Base-by-base conservation (phyloP, 495 filamentous ascomycete species). In the Penicillium ucsense region DNA sequence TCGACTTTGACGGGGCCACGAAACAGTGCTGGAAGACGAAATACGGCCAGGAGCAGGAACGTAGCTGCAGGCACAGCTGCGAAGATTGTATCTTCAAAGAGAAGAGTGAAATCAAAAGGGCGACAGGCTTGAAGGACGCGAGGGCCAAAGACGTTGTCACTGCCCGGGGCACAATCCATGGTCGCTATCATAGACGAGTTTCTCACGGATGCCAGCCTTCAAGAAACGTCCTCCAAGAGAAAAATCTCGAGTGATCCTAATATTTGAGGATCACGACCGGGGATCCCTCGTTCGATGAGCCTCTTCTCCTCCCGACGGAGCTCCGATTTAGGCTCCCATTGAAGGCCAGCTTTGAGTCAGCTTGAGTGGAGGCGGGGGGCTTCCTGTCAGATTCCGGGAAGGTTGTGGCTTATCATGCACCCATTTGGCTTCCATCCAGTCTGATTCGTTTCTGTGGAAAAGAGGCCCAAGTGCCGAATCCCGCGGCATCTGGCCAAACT, bases 21-120 rank as follows among this genome's bases (percentile, higher is more conserved):
- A 20, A 51, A 37, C 35, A 70, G 50, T 10, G 42, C 28, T 36
- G 43, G 41, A 2, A 67, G 49, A 28, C 63, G 56, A 20, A 39
- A 29, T n/a, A 52, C 51, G 0, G 57, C 10, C 2, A 59, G 31
- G 11, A 70, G 3, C 5, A 72, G 48, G 28, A 70, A 64, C 2
- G 63, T 0, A 9, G 38, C 51, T 1, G 68, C 57, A 3, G 50
- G 53, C 2, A 53, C 6, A 31, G 51, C 30, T 2, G 38, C 36
- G 12, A 60, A 47, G 11, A 60, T 51, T 6, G 31, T 40, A 31
- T 60, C 50, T 39, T 60, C 56, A 10, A 60, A 60, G 6, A 56
- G 41, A 2, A 60, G 48, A 9, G 53, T 60, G 8, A 60, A 60
- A 33, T 60, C 56, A 41, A 56, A 60, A 11, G 32, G 5, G 4